phyloP scores from a whole-genome alignment of 2,329 filamentous ascomycete species.

The Cercospora sp. region DNA sequence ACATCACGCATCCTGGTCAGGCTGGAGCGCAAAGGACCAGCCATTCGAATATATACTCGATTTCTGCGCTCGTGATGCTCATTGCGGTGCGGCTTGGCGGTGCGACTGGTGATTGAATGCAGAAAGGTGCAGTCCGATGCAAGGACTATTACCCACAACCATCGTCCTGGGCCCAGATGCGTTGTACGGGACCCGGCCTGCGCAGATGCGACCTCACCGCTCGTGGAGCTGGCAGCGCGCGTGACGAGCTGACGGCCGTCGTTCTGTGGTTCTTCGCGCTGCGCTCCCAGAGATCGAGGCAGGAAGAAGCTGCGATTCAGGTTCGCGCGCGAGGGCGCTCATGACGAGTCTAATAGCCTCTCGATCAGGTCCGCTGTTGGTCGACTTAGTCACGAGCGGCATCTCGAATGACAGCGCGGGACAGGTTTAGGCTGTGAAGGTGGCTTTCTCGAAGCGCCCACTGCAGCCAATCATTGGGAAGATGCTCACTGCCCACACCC shows the following conservation, averaged over 20 bases:
- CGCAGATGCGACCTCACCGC: conserved; percentile 13
- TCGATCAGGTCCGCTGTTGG: background rate
- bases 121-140: conserved; percentile 23
- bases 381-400: conserved; percentile 7
- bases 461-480: conserved; percentile 14
- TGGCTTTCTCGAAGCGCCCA: conserved; percentile 12
- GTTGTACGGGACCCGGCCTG: conserved; percentile 12
- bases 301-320: conserved; percentile 1
- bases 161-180: conserved; percentile 7
- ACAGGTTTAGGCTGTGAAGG: conserved; percentile 8
- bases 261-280: background rate
- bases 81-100: conserved; percentile 21
- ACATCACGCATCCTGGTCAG: conserved; percentile 12
- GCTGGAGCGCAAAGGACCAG: conserved; percentile 20
- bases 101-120: conserved; percentile 20
- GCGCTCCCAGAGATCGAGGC: background rate
- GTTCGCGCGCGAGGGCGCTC: background rate
- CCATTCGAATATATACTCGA: conserved; percentile 12
- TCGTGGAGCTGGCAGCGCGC: background rate
- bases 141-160: conserved; percentile 18
- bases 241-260: background rate
- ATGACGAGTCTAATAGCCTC: background rate
- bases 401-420: conserved; percentile 5
- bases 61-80: conserved; percentile 18
- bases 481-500: background rate